Evolutionary conservation across 306 rosid species (phyloP).

Genomic region (Prunus mongolica): DNA sequence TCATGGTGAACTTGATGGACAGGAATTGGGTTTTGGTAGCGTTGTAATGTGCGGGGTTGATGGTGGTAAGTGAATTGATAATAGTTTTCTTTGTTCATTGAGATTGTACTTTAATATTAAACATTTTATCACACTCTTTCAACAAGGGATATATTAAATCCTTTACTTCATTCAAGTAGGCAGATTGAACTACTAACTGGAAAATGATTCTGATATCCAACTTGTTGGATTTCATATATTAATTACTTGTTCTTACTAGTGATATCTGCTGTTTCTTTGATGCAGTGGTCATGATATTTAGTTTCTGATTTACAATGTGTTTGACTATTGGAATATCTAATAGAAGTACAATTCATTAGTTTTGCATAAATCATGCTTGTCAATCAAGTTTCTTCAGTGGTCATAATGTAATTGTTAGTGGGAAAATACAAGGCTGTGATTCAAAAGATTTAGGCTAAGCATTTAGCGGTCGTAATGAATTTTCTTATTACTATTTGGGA

Average conservation of each 20-base stretch:
- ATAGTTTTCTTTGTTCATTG: neutral
- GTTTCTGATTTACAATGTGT: neutral
- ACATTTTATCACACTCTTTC: neutral
- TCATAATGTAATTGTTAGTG: neutral
- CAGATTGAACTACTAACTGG: neutral
- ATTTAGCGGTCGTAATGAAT: neutral
- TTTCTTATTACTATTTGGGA: neutral
- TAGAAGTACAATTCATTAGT: neutral
- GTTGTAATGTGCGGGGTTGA: neutral
- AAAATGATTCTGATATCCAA: neutral
- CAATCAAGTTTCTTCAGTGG: neutral
- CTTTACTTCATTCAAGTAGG: neutral
- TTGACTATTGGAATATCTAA: neutral
- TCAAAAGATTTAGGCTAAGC: neutral
- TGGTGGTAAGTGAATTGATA: neutral
- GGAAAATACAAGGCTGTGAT: neutral
- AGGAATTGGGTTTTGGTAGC: neutral
- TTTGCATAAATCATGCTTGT: neutral
- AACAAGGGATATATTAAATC: neutral
- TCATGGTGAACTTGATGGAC: neutral
- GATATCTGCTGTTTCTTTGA: neutral
- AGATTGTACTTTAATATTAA: no score
- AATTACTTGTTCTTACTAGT: neutral
- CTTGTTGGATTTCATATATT: no score
- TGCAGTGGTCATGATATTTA: neutral